phyloP scores from a whole-genome alignment of 2,329 filamentous ascomycete genomes.

The Metarhizium brunneum region DNA sequence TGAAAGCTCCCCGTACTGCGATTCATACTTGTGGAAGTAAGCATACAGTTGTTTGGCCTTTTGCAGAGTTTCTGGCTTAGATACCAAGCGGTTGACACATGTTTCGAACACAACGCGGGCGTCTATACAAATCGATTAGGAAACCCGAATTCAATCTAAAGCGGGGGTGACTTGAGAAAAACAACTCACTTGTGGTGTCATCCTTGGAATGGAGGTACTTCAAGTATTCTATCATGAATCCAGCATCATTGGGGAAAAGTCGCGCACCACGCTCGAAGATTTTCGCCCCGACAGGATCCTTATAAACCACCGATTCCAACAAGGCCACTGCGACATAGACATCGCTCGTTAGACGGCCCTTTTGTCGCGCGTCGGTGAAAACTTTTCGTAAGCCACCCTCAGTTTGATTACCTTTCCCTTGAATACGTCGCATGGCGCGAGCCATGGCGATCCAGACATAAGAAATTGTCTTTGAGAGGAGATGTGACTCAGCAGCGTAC shows the following conservation, averaged over 20 bases:
- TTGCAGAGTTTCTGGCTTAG: slow-evolving; percentile 62
- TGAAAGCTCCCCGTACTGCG: slow-evolving; percentile 82
- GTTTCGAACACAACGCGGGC: slow-evolving; percentile 95
- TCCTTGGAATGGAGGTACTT: slow-evolving; percentile 90
- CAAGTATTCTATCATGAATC: slow-evolving; percentile 89
- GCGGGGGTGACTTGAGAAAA: background rate
- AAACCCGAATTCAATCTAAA: background rate
- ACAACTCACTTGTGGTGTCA: slow-evolving; percentile 76
- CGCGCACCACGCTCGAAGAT: slow-evolving; percentile 93
- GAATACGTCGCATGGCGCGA: slow-evolving; percentile 85
- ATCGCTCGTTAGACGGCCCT: slow-evolving; percentile 83
- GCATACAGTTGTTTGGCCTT: slow-evolving; percentile 80
- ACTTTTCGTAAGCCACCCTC: slow-evolving; percentile 78
- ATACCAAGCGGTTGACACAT: slow-evolving; percentile 71
- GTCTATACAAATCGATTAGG: slow-evolving; percentile 43
- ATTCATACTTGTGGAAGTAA: slow-evolving; percentile 94
- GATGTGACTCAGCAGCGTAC: slow-evolving; percentile 62
- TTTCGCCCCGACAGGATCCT: slow-evolving; percentile 83
- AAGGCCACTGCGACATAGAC: slow-evolving; percentile 90
- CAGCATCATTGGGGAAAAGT: slow-evolving; percentile 87
- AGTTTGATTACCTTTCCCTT: slow-evolving; percentile 62
- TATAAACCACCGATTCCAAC: slow-evolving; percentile 93
- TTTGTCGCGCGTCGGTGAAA: slow-evolving; percentile 80
- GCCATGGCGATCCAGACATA: slow-evolving; percentile 94
- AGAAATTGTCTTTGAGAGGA: slow-evolving; percentile 77